A percentile compares a stretch with the other conserved stretches of the same genome.
These are phyloP conservation scores for Exophiala calicioides DNA, from an alignment of 2,329 filamentous ascomycete genomes.

Conservation along the genomic window DNA sequence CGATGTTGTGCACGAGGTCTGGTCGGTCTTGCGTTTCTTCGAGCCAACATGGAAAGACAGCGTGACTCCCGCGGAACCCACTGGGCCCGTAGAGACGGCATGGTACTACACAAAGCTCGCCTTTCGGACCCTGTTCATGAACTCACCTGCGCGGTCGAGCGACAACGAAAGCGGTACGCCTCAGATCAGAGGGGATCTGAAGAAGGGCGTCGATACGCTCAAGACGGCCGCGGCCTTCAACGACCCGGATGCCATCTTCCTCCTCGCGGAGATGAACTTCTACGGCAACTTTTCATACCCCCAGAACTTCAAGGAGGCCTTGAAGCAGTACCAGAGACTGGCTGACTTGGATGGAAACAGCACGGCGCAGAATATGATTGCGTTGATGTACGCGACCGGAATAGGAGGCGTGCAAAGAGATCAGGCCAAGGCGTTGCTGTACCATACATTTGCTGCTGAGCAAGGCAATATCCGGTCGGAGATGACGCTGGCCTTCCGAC, in stretches of 20 bases:
- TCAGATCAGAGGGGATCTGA: conserved; percentile 54
- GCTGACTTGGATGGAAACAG: conserved; percentile 78
- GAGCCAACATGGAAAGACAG: conserved; percentile 31
- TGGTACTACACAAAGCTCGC: conserved; percentile 64
- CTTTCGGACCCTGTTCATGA: conserved; percentile 66
- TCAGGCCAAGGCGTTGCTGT: conserved; percentile 87
- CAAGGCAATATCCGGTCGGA: conserved; percentile 80
- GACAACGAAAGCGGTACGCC: conserved; percentile 1
- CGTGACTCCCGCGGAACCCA: conserved; percentile 47
- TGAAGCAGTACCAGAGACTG: conserved; percentile 76
- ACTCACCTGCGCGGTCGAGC: conserved; percentile 53
- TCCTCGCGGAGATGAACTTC: conserved; percentile 94
- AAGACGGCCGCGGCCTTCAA: conserved; percentile 58
- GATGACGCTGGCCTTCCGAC: conserved; percentile 88
- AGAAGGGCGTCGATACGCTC: conserved; percentile 60
- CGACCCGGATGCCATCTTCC: conserved; percentile 77
- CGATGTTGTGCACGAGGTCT: conserved; percentile 29
- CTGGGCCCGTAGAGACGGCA: conserved; percentile 58
- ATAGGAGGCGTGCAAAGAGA: conserved; percentile 80
- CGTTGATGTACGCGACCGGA: conserved; percentile 92
- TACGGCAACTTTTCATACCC: conserved; percentile 92
- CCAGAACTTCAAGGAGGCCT: conserved; percentile 75
- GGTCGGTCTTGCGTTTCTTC: conserved; percentile 28
- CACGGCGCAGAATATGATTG: conserved; percentile 93
- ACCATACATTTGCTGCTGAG: conserved; percentile 90